Conservation (phyloP, 116 monocot genomes). For the Phalaenopsis hybrid region DNA sequence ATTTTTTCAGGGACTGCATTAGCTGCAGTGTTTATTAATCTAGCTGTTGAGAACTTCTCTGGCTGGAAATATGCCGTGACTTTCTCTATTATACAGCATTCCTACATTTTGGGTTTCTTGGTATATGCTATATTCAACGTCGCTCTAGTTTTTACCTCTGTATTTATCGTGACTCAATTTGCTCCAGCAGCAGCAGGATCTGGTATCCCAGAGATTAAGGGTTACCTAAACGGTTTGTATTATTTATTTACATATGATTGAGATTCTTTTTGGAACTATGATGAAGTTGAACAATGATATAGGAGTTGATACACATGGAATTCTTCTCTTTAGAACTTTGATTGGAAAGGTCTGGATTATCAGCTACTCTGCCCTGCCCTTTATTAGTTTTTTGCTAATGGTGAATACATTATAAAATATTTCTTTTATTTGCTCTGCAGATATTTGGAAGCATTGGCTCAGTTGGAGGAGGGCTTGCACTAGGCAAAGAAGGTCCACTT, state of each 20-base stretch:
- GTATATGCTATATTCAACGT: slow-evolving; percentile 78
- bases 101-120: slow-evolving; percentile 89
- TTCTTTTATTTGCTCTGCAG: slow-evolving; percentile 22
- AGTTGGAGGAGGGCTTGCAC: slow-evolving; percentile 94
- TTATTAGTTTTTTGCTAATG: slow-evolving; percentile 8
- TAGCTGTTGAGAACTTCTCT: slow-evolving; percentile 98
- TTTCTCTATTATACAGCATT: slow-evolving; percentile 85
- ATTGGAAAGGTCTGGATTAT: slow-evolving; percentile 68
- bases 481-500: slow-evolving; percentile 98
- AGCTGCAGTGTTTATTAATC: slow-evolving; percentile 94
- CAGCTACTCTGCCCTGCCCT: neutral
- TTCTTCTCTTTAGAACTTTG: slow-evolving; percentile 95
- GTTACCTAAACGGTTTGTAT: slow-evolving; percentile 88
- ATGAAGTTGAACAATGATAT: slow-evolving; percentile 14
- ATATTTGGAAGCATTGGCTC: slow-evolving; percentile 99
- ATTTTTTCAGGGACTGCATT: slow-evolving; percentile 72
- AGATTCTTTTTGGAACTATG: neutral
- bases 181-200: slow-evolving; percentile 99
- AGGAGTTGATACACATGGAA: slow-evolving; percentile 98
- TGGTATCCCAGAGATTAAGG: slow-evolving; percentile 99
- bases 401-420: neutral
- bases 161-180: slow-evolving; percentile 80
- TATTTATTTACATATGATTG: slow-evolving; percentile 1
- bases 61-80: slow-evolving; percentile 96
- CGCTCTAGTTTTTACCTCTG: slow-evolving; percentile 86